Percentiles rank a stretch among this genome's conserved stretches.
phyloP scores from a whole-genome alignment of 768 basidiomycete species.

The Boletus rubroflammeus region DNA sequence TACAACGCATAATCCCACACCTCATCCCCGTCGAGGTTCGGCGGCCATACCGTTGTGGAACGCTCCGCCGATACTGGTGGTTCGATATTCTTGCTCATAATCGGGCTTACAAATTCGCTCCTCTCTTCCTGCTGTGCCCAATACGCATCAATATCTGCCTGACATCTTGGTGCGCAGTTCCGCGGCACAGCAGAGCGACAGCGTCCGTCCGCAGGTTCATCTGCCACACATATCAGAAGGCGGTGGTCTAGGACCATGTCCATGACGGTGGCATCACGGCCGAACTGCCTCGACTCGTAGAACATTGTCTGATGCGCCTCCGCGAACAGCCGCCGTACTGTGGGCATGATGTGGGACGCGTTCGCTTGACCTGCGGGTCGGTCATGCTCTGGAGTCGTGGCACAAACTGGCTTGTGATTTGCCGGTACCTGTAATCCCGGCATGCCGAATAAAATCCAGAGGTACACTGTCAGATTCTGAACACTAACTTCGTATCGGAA shows the following conservation, averaged over 20 bases:
- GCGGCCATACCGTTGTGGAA: slow-evolving; percentile 36
- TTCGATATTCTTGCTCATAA: slow-evolving; percentile 4
- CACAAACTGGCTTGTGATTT: not conserved
- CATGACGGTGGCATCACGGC: slow-evolving; percentile 41
- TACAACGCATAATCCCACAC: slow-evolving; percentile 16
- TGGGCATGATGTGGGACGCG: not conserved
- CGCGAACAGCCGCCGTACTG: slow-evolving; percentile 21
- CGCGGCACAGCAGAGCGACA: slow-evolving; percentile 4
- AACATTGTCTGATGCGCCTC: slow-evolving; percentile 30
- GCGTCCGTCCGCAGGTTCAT: slow-evolving; percentile 5
- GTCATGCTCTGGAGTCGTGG: not conserved
- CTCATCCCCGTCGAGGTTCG: slow-evolving; percentile 22
- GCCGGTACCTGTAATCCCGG: not conserved
- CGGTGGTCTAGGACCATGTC: slow-evolving; percentile 43
- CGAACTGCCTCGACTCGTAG: slow-evolving; percentile 28
- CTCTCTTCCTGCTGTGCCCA: slow-evolving; percentile 33
- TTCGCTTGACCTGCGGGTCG: not conserved
- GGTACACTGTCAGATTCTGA: not conserved
- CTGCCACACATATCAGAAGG: slow-evolving; percentile 7
- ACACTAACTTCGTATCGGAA: slow-evolving; percentile 7
- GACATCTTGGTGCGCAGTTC: slow-evolving; percentile 28
- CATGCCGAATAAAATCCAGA: slow-evolving; percentile 10
- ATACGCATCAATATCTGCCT: slow-evolving; percentile 34
- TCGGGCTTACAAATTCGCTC: not conserved
- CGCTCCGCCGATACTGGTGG: slow-evolving; percentile 44